Conservation (phyloP, 345 rosid genomes). For the Bretschneidera sinensis region DNA sequence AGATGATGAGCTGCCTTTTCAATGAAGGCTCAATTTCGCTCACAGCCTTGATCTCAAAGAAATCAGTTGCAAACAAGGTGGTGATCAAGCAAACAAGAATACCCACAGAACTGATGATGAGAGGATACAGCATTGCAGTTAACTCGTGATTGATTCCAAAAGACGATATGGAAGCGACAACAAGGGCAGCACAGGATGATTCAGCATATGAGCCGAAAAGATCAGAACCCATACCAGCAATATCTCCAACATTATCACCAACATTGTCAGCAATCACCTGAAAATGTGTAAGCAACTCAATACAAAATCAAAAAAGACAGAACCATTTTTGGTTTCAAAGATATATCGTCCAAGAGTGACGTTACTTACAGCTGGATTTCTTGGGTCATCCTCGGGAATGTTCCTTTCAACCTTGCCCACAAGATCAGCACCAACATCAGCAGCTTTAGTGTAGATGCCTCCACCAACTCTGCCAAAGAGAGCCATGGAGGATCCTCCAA, state of each 20-base stretch:
- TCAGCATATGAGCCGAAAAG: conserved; percentile 75
- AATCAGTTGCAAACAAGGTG: conserved; percentile 68
- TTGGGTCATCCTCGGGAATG: conserved; percentile 79
- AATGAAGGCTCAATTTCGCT: conserved; percentile 68
- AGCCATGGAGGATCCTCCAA: conserved; percentile 90
- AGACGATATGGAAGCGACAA: conserved; percentile 75
- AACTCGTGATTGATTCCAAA: conserved; percentile 66
- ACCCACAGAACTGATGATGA: conserved; percentile 64
- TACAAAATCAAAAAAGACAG: neutral
- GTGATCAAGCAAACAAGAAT: conserved; percentile 67
- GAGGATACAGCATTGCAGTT: conserved; percentile 72
- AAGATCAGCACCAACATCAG: conserved; percentile 91
- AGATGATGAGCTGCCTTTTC: conserved; percentile 67
- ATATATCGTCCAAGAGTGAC: conserved; percentile 3
- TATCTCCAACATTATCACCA: conserved; percentile 82
- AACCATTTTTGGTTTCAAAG: neutral
- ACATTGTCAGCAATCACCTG: conserved; percentile 90
- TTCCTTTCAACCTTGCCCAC: conserved; percentile 83
- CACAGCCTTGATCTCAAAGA: conserved; percentile 68
- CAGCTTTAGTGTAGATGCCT: conserved; percentile 83
- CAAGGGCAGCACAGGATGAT: conserved; percentile 75
- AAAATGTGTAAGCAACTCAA: conserved; percentile 15
- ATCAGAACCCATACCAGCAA: conserved; percentile 86
- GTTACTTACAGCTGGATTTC: conserved; percentile 76
- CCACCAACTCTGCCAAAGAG: conserved; percentile 85